Base-by-base conservation (phyloP, 495 filamentous ascomycete species). In the Penicillium salamii region DNA sequence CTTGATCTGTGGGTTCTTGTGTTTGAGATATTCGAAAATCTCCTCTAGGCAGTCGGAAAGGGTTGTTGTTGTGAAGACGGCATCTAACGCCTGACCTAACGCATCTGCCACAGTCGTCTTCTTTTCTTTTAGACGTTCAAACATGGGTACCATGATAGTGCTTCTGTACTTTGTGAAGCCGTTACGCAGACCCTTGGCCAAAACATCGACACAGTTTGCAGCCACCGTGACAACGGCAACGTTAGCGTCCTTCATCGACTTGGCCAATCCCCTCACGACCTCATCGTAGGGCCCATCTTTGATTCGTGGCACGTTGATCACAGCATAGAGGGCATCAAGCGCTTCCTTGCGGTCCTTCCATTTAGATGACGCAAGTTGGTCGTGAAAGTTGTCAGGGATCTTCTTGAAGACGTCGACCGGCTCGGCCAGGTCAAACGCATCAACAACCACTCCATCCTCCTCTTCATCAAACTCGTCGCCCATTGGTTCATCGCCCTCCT, bases 331-430 rank as follows among this genome's bases (percentile, higher is more conserved):
- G 6, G 83, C 91, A 50, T 99, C 95, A 21, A 97, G 71, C 0
- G 90, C 87, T 40, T 99, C 95, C 70, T 97, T 97, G 49, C 95
- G 81, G 57, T 99, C 95, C 65, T 97, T 97, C 95, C 95, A 99
- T 59, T 97, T 99, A 11, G 91, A 81, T 29, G 91, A 96, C 2
- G 77, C 83, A 28, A 97, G 69, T 34, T 86, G 84, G 21, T 97
- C 93, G 38, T 80, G 74, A 46, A 96, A 88, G 61, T 90, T 80
- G 17, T 83, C 83, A 1, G 93, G 87, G 8, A 97, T 68, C 57
- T 93, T 95, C n/a, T 84, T 76, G 41, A 90, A 60, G 2, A 96
- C 87, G 65, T 97, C 90, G 24, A 97, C 84, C 0, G 92, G 88
- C 54, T 96, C 90, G 35, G 87, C 90, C 14, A 99, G 77, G 67